Conservation (phyloP, 2,329 filamentous ascomycete genomes). For the Fusarium sp. region DNA sequence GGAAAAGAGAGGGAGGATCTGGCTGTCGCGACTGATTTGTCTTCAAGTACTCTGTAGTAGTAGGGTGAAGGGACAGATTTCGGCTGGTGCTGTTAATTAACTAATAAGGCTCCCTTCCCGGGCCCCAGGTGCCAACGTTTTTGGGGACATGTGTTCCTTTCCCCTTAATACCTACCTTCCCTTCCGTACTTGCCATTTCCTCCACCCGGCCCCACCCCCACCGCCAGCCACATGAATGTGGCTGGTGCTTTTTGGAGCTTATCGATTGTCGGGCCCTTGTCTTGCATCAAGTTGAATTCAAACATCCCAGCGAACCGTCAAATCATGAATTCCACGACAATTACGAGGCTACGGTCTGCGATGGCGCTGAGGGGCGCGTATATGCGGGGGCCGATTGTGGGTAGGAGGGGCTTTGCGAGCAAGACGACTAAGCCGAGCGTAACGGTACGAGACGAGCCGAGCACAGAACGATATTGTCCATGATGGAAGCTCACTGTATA, state of each 20-base stretch:
- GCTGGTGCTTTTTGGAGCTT: slow-evolving; percentile 26
- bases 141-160: slow-evolving; percentile 55
- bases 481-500: neutral
- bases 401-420: slow-evolving; percentile 46
- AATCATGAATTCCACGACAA: slow-evolving; percentile 26
- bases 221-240: slow-evolving; percentile 23
- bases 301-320: neutral
- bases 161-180: slow-evolving; percentile 31
- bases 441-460: slow-evolving; percentile 38
- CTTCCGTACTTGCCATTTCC: neutral
- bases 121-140: slow-evolving; percentile 31
- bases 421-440: slow-evolving; percentile 47
- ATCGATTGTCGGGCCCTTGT: slow-evolving; percentile 15
- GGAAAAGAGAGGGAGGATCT: neutral
- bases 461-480: neutral
- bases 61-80: slow-evolving; percentile 5
- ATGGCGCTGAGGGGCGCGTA: slow-evolving; percentile 3
- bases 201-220: slow-evolving; percentile 40
- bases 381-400: neutral
- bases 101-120: too few relatives aligned
- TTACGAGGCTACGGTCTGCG: slow-evolving; percentile 33
- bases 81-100: neutral
- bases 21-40: neutral
- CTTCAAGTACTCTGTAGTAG: slow-evolving; percentile 29
- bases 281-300: neutral